Percentiles rank a stretch among this genome's conserved stretches.
Evolutionary conservation across 1,284 basidiomycete species (phyloP).

Genomic region (Gymnopus androsaceus): DNA sequence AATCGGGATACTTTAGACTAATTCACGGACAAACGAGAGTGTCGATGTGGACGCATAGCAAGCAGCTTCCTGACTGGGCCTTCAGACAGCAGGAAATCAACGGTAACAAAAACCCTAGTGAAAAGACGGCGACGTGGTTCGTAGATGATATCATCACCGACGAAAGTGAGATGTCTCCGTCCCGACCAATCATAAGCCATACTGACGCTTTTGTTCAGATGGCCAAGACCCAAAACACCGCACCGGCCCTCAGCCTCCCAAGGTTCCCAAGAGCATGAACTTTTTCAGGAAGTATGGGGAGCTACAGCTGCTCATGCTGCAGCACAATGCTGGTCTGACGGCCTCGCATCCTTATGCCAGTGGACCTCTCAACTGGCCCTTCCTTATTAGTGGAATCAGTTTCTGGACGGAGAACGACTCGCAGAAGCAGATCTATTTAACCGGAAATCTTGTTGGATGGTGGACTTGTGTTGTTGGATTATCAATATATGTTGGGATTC

Average conservation of each 20-base stretch:
- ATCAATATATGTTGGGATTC: slow-evolving; percentile 86
- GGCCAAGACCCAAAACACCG: slow-evolving; percentile 61
- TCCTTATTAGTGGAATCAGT: slow-evolving; percentile 92
- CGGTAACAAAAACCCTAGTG: slow-evolving; percentile 90
- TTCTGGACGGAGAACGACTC: slow-evolving; percentile 93
- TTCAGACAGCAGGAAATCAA: slow-evolving; percentile 98
- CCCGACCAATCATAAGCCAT: background rate
- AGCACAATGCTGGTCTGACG: slow-evolving; percentile 96
- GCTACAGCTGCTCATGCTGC: slow-evolving; percentile 93
- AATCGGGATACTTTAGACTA: slow-evolving; percentile 88
- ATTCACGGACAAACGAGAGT: slow-evolving; percentile 91
- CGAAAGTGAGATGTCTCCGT: slow-evolving; percentile 53
- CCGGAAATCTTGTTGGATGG: slow-evolving; percentile 94
- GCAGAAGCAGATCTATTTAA: slow-evolving; percentile 93
- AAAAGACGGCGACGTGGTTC: slow-evolving; percentile 87
- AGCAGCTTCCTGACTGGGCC: slow-evolving; percentile 92
- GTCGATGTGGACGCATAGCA: slow-evolving; percentile 89
- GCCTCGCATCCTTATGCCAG: slow-evolving; percentile 96
- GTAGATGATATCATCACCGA: slow-evolving; percentile 81
- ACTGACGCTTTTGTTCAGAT: slow-evolving; percentile 34
- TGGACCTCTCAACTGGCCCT: slow-evolving; percentile 96
- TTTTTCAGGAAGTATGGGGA: slow-evolving; percentile 97
- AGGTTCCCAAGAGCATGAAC: slow-evolving; percentile 78
- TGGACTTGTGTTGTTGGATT: slow-evolving; percentile 89
- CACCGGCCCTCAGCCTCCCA: slow-evolving; percentile 46